These are phyloP conservation scores for Paramecium tetraurelia DNA, from an alignment of 73 alveolate species.

Conservation along the genomic window DNA sequence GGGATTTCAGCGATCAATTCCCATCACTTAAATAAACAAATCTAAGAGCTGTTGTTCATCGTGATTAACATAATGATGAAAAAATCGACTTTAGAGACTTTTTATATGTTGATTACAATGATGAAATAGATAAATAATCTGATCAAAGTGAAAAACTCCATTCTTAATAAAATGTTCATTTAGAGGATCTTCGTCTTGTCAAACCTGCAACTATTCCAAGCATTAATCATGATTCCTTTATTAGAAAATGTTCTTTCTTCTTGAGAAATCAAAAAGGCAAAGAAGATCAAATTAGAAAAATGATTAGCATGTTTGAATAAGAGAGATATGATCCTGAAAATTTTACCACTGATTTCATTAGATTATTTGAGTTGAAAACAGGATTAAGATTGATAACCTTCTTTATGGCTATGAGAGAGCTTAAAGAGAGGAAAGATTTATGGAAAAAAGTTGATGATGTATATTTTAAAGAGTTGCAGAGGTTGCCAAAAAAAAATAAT, in stretches of 20 bases:
- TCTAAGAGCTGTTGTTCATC: slow-evolving; percentile 4
- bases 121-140: neutral
- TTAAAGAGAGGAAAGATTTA: neutral
- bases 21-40: slow-evolving; percentile 50
- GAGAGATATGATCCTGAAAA: neutral
- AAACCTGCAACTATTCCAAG: slow-evolving; percentile 8
- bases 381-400: slow-evolving; percentile 55
- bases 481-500: neutral
- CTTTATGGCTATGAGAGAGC: slow-evolving; percentile 18
- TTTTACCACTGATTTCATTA: neutral
- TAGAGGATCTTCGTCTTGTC: slow-evolving; percentile 45
- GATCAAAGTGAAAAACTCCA: slow-evolving; percentile 23
- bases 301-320: neutral
- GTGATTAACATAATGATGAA: slow-evolving; percentile 56
- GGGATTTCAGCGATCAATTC: slow-evolving; percentile 45
- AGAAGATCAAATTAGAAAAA: slow-evolving; percentile 31
- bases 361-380: neutral
- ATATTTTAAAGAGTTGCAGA: neutral
- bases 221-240: neutral
- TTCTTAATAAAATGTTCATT: neutral
- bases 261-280: slow-evolving; percentile 8
- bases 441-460: neutral
- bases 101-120: slow-evolving; percentile 40
- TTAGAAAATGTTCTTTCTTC: slow-evolving; percentile 30
- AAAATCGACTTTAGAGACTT: slow-evolving; percentile 55